A percentile compares a stretch with the other conserved stretches of the same genome.
Evolutionary conservation across 345 rosid species (phyloP).

Genomic region (Brassica incana): DNA sequence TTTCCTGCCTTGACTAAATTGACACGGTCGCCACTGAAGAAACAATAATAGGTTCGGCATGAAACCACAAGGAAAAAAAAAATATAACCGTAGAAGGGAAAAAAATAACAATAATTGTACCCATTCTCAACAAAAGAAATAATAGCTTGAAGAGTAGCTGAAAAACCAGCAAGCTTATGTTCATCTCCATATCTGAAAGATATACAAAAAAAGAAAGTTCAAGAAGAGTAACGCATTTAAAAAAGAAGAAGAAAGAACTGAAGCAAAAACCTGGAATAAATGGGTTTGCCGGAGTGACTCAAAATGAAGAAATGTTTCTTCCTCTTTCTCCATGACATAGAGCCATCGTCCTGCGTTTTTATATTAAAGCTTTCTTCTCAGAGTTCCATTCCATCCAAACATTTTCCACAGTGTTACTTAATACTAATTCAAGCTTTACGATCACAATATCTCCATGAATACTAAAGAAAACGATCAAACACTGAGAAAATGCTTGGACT

Average conservation of each 20-base stretch:
- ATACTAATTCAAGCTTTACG: background rate
- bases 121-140: conserved; percentile 97
- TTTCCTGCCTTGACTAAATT: conserved; percentile 85
- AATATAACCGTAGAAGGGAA: too few relatives aligned
- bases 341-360: conserved; percentile 95
- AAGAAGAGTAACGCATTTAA: background rate
- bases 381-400: too few relatives aligned
- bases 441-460: background rate
- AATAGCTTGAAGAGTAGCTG: conserved; percentile 98
- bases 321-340: conserved; percentile 95
- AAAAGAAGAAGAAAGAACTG: background rate
- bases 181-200: conserved; percentile 90
- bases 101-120: conserved; percentile 34
- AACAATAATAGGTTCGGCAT: conserved; percentile 31
- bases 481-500: background rate
- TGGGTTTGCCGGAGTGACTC: conserved; percentile 98
- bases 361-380: background rate
- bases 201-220: background rate
- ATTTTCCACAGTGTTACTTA: background rate
- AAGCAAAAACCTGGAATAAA: conserved; percentile 78
- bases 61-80: background rate
- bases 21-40: conserved; percentile 72
- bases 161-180: conserved; percentile 97
- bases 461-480: too few relatives aligned
- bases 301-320: conserved; percentile 95